These are phyloP conservation scores for Eragrostis curvula DNA, from an alignment of 176 grass and related monocot species.

Conservation along the genomic window DNA sequence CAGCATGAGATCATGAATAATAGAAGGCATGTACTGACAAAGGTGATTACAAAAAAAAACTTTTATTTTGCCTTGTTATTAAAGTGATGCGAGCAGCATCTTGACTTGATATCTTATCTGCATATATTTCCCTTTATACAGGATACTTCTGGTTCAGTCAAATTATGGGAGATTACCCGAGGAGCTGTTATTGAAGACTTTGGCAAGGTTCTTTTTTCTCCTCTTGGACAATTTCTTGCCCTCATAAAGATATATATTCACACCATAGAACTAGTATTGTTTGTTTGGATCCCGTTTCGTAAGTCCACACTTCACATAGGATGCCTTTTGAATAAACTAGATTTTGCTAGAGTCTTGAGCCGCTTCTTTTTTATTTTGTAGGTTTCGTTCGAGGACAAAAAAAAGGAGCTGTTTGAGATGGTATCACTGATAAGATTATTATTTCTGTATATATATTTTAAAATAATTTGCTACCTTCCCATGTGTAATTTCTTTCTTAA, in stretches of 20 bases:
- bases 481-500: conserved; percentile 33
- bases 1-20: conserved; percentile 98
- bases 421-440: conserved; percentile 46
- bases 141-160: conserved; percentile 87
- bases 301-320: neutral
- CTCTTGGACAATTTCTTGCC: conserved; percentile 13
- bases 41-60: conserved; percentile 59
- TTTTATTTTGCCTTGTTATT: conserved; percentile 14
- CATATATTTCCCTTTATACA: conserved; percentile 39
- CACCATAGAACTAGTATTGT: conserved; percentile 6
- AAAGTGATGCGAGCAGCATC: conserved; percentile 12
- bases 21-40: conserved; percentile 91
- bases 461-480: neutral
- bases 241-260: neutral
- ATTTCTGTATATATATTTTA: conserved; percentile 25
- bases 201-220: conserved; percentile 73
- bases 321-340: conserved; percentile 37
- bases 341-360: conserved; percentile 45
- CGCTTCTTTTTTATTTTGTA: conserved; percentile 53
- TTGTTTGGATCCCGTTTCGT: conserved; percentile 11
- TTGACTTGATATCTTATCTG: conserved; percentile 13
- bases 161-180: conserved; percentile 95
- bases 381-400: conserved; percentile 97
- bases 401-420: conserved; percentile 99
- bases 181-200: conserved; percentile 91